Evolutionary conservation across 177 flowering plant species (phyloP).

Genomic region (Vitis hybrid): DNA sequence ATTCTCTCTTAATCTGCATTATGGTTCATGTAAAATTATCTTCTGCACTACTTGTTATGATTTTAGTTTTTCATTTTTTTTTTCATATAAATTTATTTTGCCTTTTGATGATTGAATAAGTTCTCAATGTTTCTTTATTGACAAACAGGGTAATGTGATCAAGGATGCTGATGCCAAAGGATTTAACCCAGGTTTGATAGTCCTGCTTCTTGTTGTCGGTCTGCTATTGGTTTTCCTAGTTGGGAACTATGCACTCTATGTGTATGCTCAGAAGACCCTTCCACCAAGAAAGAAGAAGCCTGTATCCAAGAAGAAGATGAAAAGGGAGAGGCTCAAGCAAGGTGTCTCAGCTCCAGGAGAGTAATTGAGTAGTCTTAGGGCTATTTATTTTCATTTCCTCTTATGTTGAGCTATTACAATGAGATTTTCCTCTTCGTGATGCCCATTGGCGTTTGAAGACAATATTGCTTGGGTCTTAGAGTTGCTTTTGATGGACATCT

Average conservation of each 20-base stretch:
- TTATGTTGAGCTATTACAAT: too few species aligned
- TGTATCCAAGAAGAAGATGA: slow-evolving; percentile 97
- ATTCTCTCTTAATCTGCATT: too few species aligned
- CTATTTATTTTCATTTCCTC: too few species aligned
- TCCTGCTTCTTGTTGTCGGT: slow-evolving; percentile 79
- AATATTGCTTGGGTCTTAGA: too few species aligned
- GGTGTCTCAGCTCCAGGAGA: slow-evolving; percentile 98
- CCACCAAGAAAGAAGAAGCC: slow-evolving; percentile 97
- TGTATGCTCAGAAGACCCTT: slow-evolving; percentile 83
- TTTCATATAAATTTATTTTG: too few species aligned
- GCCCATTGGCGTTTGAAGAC: too few species aligned
- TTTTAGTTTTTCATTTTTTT: too few species aligned
- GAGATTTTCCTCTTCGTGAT: too few species aligned
- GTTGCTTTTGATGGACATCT: too few species aligned
- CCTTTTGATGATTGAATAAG: too few species aligned
- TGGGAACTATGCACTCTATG: slow-evolving; percentile 75
- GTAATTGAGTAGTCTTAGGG: slow-evolving; percentile 21
- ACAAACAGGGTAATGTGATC: slow-evolving; percentile 32
- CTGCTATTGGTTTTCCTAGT: slow-evolving; percentile 62
- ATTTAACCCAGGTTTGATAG: slow-evolving; percentile 88
- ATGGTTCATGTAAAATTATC: too few species aligned
- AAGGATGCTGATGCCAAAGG: slow-evolving; percentile 56
- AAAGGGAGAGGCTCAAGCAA: slow-evolving; percentile 91
- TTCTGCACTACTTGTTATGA: too few species aligned
- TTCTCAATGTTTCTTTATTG: neutral